Percentiles rank a stretch among this genome's conserved stretches.
Evolutionary conservation across 179 eudicot species (phyloP).

Genomic region (Carnegiea gigantea): DNA sequence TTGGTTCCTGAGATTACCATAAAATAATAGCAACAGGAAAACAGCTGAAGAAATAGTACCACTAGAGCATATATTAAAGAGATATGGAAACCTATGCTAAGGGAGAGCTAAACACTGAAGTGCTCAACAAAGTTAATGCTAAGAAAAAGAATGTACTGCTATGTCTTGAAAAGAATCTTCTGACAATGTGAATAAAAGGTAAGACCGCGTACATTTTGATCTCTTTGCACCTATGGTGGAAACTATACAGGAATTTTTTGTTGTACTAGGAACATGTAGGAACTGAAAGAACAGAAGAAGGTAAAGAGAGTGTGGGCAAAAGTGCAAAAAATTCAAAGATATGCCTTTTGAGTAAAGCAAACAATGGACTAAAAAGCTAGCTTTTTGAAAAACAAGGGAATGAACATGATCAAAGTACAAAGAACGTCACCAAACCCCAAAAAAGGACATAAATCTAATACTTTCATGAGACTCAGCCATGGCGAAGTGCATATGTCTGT

Average conservation of each 20-base stretch:
- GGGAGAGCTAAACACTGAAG: neutral
- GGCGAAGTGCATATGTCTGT: neutral
- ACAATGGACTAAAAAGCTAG: constrained; percentile 8
- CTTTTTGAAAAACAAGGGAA: constrained; percentile 7
- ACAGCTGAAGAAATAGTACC: constrained; percentile 5
- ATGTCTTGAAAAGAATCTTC: neutral
- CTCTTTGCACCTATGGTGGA: neutral
- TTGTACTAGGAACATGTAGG: constrained; percentile 4
- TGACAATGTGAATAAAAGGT: neutral
- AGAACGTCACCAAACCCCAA: neutral
- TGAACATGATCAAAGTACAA: neutral
- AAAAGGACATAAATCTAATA: neutral
- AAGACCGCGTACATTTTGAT: neutral
- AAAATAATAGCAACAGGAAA: neutral
- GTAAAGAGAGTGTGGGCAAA: constrained; percentile 1
- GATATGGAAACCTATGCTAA: constrained; percentile 23
- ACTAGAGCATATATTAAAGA: constrained; percentile 7
- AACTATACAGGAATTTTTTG: neutral
- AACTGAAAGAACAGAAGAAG: constrained; percentile 14
- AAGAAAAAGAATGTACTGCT: constrained; percentile 17
- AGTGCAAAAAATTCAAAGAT: constrained; percentile 15
- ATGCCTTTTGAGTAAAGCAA: constrained; percentile 14
- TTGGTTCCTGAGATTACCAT: neutral
- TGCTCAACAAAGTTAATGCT: constrained; percentile 23
- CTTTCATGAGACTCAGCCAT: neutral